A percentile compares a stretch with the other conserved stretches of the same genome.
These are phyloP conservation scores for Botryotinia convoluta DNA, from an alignment of 2,329 filamentous ascomycete genomes.

Conservation along the genomic window DNA sequence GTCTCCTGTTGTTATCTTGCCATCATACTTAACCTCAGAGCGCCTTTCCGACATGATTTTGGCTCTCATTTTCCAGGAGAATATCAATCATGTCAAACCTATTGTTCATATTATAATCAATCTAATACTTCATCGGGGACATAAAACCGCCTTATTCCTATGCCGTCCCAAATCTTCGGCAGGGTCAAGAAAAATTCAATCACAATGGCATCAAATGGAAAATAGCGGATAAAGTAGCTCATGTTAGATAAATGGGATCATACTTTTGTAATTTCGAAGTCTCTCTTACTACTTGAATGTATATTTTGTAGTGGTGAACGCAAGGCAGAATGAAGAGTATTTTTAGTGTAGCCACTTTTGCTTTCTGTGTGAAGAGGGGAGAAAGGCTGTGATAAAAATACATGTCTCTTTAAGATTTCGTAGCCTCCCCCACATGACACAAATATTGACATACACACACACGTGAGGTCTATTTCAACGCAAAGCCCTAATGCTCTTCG, in stretches of 20 bases:
- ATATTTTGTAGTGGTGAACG: fast-evolving
- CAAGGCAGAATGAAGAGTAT: neutral
- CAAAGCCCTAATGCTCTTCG: neutral
- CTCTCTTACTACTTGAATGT: neutral
- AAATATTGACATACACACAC: neutral
- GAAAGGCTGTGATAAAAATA: neutral
- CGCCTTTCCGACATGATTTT: neutral
- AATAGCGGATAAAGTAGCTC: too few relatives aligned
- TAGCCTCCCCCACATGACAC: neutral
- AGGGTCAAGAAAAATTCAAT: too few relatives aligned
- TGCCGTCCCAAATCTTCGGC: neutral
- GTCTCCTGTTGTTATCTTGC: too few relatives aligned
- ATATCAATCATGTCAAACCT: neutral
- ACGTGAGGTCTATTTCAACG: neutral
- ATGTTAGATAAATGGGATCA: neutral
- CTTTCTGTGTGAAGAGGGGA: too few relatives aligned
- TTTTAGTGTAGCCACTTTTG: neutral
- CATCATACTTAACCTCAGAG: neutral
- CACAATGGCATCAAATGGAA: too few relatives aligned
- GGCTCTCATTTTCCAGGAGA: neutral
- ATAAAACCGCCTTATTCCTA: neutral
- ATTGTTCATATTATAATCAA: neutral
- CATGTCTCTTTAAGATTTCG: neutral
- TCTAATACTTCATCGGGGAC: neutral
- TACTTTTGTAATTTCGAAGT: neutral